phyloP scores from a whole-genome alignment of 768 basidiomycete genomes.

The Suillus subluteus region DNA sequence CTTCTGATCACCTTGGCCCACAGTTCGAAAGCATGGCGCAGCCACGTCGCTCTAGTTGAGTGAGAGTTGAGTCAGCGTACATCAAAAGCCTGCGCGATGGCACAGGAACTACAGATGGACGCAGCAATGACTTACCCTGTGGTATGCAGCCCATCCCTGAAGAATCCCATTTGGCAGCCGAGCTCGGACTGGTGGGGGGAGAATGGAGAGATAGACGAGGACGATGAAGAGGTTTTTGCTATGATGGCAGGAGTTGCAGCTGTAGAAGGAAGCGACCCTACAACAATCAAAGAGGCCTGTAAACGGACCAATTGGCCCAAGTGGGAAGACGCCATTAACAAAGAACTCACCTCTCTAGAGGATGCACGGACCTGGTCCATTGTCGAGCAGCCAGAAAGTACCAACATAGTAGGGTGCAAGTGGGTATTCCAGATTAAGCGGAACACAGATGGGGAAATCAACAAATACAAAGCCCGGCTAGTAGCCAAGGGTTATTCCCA shows the following conservation, averaged over 20 bases:
- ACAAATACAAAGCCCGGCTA: background rate
- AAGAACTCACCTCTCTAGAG: constrained; percentile 20
- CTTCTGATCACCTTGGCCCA: no score
- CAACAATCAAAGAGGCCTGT: constrained; percentile 24
- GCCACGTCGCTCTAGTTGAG: no score
- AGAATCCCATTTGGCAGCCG: no score
- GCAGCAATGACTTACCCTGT: background rate
- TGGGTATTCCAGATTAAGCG: no score
- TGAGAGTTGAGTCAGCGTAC: no score
- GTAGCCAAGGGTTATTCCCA: background rate
- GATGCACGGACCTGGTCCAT: constrained; percentile 34
- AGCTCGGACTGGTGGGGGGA: constrained; percentile 15
- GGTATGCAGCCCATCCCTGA: background rate
- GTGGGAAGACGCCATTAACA: constrained; percentile 24
- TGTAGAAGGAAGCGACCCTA: constrained; percentile 17
- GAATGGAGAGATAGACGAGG: constrained; percentile 13
- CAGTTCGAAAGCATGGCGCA: no score
- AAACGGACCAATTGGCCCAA: constrained; percentile 23
- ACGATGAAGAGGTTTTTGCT: constrained; percentile 9
- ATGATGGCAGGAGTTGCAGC: background rate
- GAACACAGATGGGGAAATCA: background rate
- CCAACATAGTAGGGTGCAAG: no score
- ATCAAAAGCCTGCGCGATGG: background rate
- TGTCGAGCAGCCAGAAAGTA: constrained; percentile 23
- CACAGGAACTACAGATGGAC: background rate